Base-by-base conservation (phyloP, 306 rosid species). In the Ammopiptanthus mongolicus region DNA sequence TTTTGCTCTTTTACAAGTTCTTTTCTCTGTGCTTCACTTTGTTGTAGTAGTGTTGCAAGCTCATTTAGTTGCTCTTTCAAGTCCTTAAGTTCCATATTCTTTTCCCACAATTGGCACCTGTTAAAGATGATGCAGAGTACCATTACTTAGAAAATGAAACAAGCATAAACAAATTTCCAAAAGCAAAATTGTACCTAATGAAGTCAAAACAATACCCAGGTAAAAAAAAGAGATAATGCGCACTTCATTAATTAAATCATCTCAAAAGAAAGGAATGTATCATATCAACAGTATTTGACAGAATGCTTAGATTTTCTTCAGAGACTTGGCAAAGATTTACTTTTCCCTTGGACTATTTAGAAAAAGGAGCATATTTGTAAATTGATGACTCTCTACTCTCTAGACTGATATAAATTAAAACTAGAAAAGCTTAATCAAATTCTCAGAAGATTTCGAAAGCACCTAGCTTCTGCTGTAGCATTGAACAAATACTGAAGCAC, bases 21-120 rank as follows among this genome's bases (percentile, higher is more conserved):
- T 63, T 60, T 84, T 72, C 81, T 78, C 78, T 87, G 88, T 75
- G 81, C 77, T 83, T 89, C 94, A 75, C 97, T 91, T 81, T 82
- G 86, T 67, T 77, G 84, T 51, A 89, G 80, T 13, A 91, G 81
- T 64, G 50, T 61, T 56, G 81, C 78, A 48, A 91, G 89, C 76
- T 91, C 91, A 66, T 81, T 83, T 31, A 91, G 82, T 76, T 91
- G 89, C 65, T 89, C 97, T 73, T 89, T 85, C 83, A 86, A 86
- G 77, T 91, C 97, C 78, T 86, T 81, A 51, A 91, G 84, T 76
- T 87, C 92, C 82, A 83, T 81, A 67, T 84, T 79, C 89, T 84
- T 89, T 82, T 89, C 92, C 92, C 89, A 91, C 84, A 89, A 74
- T 37, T 80, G 88, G 73, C 89, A 89, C 86, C 94, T 91, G 84